A percentile compares a stretch with the other conserved stretches of the same genome.
Evolutionary conservation across 352 stramenopile genomes (phyloP).

Genomic region (Globisporangium lucens): DNA sequence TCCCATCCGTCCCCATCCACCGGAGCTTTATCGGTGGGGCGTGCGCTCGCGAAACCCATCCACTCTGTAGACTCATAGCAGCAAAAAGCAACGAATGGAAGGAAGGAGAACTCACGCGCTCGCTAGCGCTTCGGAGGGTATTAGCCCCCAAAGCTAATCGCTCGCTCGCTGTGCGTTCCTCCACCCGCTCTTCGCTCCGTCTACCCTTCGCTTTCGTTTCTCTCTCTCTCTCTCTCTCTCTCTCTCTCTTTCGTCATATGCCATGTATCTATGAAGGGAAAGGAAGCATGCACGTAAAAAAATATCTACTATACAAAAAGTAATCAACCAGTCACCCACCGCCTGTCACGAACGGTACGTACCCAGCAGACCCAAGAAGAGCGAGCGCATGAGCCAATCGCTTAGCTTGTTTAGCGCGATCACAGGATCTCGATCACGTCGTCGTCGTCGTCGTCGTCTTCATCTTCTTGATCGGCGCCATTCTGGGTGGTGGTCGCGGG

Average conservation of each 20-base stretch:
- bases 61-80: background rate
- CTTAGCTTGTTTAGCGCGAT: background rate
- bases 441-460: slow-evolving; percentile 15
- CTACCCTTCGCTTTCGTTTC: background rate
- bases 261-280: background rate
- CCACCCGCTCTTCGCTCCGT: background rate
- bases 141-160: no score
- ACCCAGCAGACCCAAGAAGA: no score
- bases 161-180: background rate
- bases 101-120: no score
- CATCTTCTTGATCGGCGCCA: background rate
- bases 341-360: no score
- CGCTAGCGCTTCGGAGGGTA: no score
- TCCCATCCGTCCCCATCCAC: background rate
- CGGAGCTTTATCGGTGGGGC: background rate
- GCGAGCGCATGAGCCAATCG: no score
- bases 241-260: background rate
- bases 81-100: background rate
- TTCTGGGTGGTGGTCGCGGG: background rate
- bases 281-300: background rate
- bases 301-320: background rate
- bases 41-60: background rate
- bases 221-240: background rate
- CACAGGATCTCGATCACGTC: slow-evolving; percentile 26
- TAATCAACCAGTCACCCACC: background rate